Conservation (phyloP, 208 protist species). For the Balamuthia mandrillaris region DNA sequence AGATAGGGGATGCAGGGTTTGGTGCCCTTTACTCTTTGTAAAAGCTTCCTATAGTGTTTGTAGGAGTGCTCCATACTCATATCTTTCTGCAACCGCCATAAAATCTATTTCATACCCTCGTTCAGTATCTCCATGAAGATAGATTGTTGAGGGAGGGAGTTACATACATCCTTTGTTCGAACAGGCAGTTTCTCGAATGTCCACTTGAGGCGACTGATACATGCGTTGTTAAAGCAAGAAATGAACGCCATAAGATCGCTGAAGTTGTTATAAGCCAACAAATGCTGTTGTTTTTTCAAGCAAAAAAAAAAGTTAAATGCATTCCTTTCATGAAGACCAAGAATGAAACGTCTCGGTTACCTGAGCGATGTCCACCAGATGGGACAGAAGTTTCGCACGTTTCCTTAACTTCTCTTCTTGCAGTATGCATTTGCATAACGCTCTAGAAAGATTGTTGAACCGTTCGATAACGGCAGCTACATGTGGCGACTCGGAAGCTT, state of each 20-base stretch:
- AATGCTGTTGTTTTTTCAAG: not conserved
- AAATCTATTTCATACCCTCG: not conserved
- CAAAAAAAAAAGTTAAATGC: not conserved
- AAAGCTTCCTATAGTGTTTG: not conserved
- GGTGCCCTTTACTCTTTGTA: not conserved
- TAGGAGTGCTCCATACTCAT: not conserved
- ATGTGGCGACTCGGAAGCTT: not conserved
- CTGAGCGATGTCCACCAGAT: not conserved
- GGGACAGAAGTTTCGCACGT: not conserved
- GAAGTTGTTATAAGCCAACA: not conserved
- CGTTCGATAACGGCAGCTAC: not conserved
- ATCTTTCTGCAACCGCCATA: not conserved
- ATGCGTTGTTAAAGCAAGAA: not conserved
- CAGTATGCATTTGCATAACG: not conserved
- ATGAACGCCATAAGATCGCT: not conserved
- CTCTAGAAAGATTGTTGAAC: not conserved
- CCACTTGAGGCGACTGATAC: not conserved
- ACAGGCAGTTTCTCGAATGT: not conserved
- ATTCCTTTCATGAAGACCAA: not conserved
- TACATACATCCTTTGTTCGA: not conserved
- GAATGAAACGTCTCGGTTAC: not conserved
- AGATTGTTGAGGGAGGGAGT: not conserved
- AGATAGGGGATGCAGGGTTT: not conserved
- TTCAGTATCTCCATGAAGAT: not conserved
- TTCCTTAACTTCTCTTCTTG: not conserved